Evolutionary conservation across 495 filamentous ascomycete species (phyloP).

Genomic region (Peziza echinospora): DNA sequence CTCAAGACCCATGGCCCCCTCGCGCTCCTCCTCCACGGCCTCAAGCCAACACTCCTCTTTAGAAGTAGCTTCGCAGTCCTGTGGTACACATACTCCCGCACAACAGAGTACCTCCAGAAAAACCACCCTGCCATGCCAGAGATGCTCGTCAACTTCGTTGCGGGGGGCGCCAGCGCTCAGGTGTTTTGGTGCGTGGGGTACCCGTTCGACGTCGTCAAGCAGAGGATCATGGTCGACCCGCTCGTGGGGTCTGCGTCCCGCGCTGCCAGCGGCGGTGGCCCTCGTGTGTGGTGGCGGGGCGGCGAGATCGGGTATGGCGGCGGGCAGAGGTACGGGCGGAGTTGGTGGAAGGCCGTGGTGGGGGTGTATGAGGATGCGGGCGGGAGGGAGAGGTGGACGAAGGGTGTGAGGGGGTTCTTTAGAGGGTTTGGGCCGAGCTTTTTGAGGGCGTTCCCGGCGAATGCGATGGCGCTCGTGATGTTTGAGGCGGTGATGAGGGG

Average conservation of each 20-base stretch:
- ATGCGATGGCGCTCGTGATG: constrained; percentile 78
- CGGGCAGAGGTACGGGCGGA: constrained; percentile 42
- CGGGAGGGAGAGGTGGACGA: constrained; percentile 29
- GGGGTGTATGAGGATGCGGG: constrained; percentile 58
- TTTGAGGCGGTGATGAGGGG: constrained; percentile 82
- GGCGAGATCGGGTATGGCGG: constrained; percentile 34
- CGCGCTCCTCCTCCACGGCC: constrained; percentile 71
- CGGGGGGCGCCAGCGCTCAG: constrained; percentile 76
- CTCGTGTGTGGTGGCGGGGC: constrained; percentile 7
- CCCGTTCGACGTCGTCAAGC: constrained; percentile 87
- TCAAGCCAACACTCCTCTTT: constrained; percentile 70
- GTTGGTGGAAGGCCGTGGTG: constrained; percentile 61
- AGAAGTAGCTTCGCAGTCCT: constrained; percentile 89
- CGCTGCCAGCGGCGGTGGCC: constrained; percentile 37
- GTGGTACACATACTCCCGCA: constrained; percentile 82
- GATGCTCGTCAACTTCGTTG: constrained; percentile 87
- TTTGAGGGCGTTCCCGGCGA: constrained; percentile 83
- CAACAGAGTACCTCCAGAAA: constrained; percentile 43
- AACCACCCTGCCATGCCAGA: constrained; percentile 51
- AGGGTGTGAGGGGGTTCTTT: neutral
- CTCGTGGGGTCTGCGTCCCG: constrained; percentile 51
- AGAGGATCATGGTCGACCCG: constrained; percentile 89
- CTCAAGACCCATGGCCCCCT: constrained; percentile 34
- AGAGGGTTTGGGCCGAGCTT: constrained; percentile 79
- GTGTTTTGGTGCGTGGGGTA: constrained; percentile 85